Base-by-base conservation (phyloP, 768 basidiomycete genomes). In the Suillus plorans region DNA sequence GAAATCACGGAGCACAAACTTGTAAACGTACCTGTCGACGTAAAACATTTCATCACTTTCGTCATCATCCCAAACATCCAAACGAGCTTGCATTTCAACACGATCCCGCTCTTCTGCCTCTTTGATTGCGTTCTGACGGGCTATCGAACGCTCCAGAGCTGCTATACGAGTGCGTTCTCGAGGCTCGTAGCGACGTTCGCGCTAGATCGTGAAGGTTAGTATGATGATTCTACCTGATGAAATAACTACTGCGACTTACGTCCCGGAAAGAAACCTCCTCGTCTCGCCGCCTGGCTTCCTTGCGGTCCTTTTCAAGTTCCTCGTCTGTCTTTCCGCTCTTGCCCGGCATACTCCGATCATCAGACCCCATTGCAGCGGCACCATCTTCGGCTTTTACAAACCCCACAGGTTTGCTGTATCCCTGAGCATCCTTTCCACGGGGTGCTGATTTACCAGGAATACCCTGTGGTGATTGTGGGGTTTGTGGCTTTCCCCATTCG, bases 41-140 rank as follows among this genome's bases (percentile, higher is more conserved):
- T 96, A 97, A 79, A 96, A 99, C 37, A 88, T 73, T 70, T 99
- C 97, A 68, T 96, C 90, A 63, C 95, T 96, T 70, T 93, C 89
- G 64, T 97, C 96, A 65, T 94, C 92, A 71, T 97, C 94, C 88
- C 94, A 95, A 7, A 96, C 83, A 69, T 96, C 94, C 62, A 95
- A 84, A 1, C 89, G 84, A 8, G 88, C 85, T 36, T 89, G 86
- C 84, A 93, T 91, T 72, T 97, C 93, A 16, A 88, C 74, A 8
- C 87, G 84, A 68, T 95, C 92, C 9, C 89, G 86, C 34, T 92
- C 90, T 74, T 95, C 91, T 13, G 88, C 87, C 64, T 94, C 92
- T 57, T 84, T 85, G 44, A 88, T 84, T 5, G 85, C 84, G 7
- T 86, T 84, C 63, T 94, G 90, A 18, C 92, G 86, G 10, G 86